Evolutionary conservation across 495 filamentous ascomycete genomes (phyloP).

Genomic region (Pyrenula aspistea): DNA sequence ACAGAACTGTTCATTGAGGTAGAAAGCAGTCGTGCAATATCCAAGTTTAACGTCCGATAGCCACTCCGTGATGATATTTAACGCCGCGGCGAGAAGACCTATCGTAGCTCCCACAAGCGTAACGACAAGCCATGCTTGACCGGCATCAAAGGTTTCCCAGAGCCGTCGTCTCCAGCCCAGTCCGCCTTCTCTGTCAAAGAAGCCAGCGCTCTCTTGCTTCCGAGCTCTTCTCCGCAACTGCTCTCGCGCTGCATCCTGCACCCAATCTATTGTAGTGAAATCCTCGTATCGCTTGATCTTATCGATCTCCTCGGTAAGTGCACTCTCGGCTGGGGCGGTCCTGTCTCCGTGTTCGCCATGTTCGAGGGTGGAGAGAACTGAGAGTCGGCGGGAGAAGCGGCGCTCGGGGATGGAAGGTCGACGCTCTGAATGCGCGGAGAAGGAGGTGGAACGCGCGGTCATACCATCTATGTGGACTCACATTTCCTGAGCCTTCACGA

Average conservation of each 20-base stretch:
- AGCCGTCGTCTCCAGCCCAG: conserved; percentile 74
- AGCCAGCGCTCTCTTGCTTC: conserved; percentile 59
- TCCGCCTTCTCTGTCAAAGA: conserved; percentile 60
- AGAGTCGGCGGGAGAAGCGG: conserved; percentile 56
- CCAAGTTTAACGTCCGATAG: conserved; percentile 90
- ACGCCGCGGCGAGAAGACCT: conserved; percentile 80
- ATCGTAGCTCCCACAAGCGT: conserved; percentile 88
- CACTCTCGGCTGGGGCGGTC: conserved; percentile 28
- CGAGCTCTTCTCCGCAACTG: conserved; percentile 67
- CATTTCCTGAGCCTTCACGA: background rate
- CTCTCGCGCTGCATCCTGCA: conserved; percentile 91
- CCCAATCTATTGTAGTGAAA: conserved; percentile 99
- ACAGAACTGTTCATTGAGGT: conserved; percentile 95
- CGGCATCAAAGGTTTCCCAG: conserved; percentile 85
- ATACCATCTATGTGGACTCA: conserved; percentile 33
- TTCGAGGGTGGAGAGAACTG: conserved; percentile 55
- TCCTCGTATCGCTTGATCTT: conserved; percentile 97
- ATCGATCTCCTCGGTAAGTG: conserved; percentile 87
- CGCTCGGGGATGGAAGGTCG: conserved; percentile 43
- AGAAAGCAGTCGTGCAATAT: conserved; percentile 89
- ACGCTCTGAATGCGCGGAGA: conserved; percentile 34
- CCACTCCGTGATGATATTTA: conserved; percentile 98
- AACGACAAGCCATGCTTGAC: conserved; percentile 96
- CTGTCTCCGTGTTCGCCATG: conserved; percentile 39
- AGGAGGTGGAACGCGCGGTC: conserved; percentile 50